Conservation (phyloP, 257 asterid genomes). For the Nicotiana attenuata region DNA sequence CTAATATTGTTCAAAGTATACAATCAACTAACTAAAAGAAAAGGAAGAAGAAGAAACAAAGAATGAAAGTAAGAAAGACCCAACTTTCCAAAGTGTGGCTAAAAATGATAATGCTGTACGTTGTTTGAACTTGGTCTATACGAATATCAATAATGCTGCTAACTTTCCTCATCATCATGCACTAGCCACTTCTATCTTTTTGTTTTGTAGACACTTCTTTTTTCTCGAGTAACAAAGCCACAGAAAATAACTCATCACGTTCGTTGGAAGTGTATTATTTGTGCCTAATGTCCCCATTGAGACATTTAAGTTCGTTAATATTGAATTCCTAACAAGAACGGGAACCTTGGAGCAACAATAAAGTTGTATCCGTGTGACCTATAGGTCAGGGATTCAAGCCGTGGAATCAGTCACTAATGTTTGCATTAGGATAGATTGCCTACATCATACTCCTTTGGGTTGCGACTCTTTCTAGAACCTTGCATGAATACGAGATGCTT, state of each 20-base stretch:
- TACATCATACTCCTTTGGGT: too few species aligned
- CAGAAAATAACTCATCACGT: neutral
- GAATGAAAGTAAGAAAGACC: neutral
- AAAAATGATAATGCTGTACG: neutral
- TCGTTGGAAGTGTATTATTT: neutral
- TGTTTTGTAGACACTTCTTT: neutral
- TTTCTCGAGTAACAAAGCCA: neutral
- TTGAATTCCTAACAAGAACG: too few species aligned
- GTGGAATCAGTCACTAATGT: too few species aligned
- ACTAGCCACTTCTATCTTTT: neutral
- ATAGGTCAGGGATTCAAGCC: too few species aligned
- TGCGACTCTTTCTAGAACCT: too few species aligned
- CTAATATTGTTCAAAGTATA: neutral
- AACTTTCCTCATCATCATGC: conserved; percentile 11
- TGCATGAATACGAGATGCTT: too few species aligned
- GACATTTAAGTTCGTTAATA: neutral
- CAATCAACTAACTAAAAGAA: neutral
- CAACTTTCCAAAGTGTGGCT: conserved; percentile 1
- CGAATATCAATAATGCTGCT: neutral
- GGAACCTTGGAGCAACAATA: too few species aligned
- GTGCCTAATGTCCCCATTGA: neutral
- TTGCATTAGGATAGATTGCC: too few species aligned
- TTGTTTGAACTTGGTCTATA: neutral
- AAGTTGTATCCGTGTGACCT: too few species aligned
- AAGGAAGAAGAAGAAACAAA: neutral